A percentile compares a stretch with the other conserved stretches of the same genome.
Conservation (phyloP, 225 moss, liverwort and hornwort species). For the Pseudoscleropodium purum region DNA sequence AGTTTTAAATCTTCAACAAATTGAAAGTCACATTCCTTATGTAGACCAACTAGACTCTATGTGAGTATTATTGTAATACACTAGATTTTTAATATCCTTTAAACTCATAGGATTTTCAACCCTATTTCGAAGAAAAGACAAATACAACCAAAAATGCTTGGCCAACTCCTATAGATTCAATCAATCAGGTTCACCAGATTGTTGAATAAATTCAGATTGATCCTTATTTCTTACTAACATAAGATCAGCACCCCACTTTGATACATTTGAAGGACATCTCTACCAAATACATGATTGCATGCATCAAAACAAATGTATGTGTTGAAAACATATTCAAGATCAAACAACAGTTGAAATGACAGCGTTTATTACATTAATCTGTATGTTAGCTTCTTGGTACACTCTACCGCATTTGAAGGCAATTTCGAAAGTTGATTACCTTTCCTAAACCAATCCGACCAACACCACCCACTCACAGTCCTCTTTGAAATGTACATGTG, state of each 20-base stretch:
- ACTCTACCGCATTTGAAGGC: background rate
- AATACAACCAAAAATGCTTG: background rate
- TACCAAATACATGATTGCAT: background rate
- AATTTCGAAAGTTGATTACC: background rate
- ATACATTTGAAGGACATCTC: background rate
- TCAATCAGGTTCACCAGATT: background rate
- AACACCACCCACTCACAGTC: slow-evolving; percentile 69
- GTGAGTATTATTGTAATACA: background rate
- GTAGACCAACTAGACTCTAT: background rate
- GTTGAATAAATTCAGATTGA: background rate
- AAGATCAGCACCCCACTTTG: background rate
- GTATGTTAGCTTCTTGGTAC: background rate
- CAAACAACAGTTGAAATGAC: background rate
- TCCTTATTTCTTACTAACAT: background rate
- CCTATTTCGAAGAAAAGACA: background rate
- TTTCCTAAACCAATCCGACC: slow-evolving; percentile 65
- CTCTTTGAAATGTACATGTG: slow-evolving; percentile 43
- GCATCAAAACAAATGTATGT: background rate
- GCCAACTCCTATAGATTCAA: background rate
- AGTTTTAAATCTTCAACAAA: background rate
- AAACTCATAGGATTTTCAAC: background rate
- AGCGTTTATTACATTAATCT: background rate
- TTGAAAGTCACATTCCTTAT: background rate
- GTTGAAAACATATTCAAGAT: background rate
- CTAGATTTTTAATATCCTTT: background rate